Evolutionary conservation across 345 rosid genomes (phyloP).

Genomic region (Hibiscus trionum): DNA sequence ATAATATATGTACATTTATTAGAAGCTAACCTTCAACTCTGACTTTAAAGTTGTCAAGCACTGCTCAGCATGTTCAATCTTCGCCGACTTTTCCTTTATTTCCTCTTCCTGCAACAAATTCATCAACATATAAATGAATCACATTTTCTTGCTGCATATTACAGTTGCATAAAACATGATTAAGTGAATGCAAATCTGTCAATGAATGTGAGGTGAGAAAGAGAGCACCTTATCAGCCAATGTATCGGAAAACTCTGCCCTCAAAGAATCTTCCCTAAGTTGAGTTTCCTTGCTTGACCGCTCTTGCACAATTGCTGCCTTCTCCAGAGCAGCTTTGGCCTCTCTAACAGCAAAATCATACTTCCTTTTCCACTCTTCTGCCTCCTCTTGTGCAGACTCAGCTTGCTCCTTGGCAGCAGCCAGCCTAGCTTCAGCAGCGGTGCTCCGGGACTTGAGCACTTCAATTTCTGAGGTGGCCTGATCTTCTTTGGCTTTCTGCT

Average conservation of each 20-base stretch:
- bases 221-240: constrained; percentile 58
- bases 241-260: constrained; percentile 58
- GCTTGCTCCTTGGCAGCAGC: constrained; percentile 93
- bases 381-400: constrained; percentile 82
- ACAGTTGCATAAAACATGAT: not conserved
- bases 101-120: constrained; percentile 64
- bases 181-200: not conserved
- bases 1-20: not conserved
- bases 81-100: constrained; percentile 55
- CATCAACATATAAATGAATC: constrained; percentile 9
- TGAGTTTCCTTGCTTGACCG: constrained; percentile 73
- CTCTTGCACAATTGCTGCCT: constrained; percentile 83
- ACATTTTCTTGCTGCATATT: not conserved
- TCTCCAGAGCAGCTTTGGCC: constrained; percentile 85
- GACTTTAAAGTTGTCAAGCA: constrained; percentile 64
- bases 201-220: not conserved
- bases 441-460: constrained; percentile 66
- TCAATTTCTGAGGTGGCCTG: constrained; percentile 69
- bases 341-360: constrained; percentile 82
- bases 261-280: constrained; percentile 74
- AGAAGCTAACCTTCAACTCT: constrained; percentile 67
- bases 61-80: constrained; percentile 74
- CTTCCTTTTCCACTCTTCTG: constrained; percentile 90
- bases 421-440: constrained; percentile 92
- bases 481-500: constrained; percentile 74